Evolutionary conservation across 2,329 filamentous ascomycete genomes (phyloP).

Genomic region (Dothistroma septosporum): DNA sequence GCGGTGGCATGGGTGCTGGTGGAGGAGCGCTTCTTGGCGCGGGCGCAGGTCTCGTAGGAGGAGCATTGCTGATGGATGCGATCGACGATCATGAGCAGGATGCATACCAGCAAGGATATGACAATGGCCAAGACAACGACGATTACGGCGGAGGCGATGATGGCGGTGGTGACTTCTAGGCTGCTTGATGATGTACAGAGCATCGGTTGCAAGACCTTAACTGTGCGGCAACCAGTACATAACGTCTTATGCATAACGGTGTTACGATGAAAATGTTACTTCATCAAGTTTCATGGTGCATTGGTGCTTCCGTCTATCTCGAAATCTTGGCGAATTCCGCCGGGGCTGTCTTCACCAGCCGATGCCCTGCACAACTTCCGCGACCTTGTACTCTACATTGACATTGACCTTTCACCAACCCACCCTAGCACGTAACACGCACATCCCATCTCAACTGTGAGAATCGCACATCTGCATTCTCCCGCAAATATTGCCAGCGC

Average conservation of each 20-base stretch:
- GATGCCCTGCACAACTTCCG: not conserved
- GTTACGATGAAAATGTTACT: not conserved
- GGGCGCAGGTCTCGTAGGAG: slow-evolving; percentile 77
- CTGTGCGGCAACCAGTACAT: not conserved
- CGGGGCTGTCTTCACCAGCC: not conserved
- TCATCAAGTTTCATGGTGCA: not conserved
- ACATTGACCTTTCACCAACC: not conserved
- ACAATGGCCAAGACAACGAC: slow-evolving; percentile 35
- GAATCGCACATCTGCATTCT: not conserved
- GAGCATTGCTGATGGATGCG: slow-evolving; percentile 63
- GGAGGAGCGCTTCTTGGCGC: slow-evolving; percentile 74
- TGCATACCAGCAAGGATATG: slow-evolving; percentile 49
- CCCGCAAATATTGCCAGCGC: not conserved
- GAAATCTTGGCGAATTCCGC: not conserved
- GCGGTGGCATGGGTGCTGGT: slow-evolving; percentile 59
- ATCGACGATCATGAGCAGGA: slow-evolving; percentile 54
- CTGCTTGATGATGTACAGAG: slow-evolving; percentile 7
- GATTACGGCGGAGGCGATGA: slow-evolving; percentile 33
- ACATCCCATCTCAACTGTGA: not conserved
- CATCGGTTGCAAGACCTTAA: not conserved
- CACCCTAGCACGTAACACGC: not conserved
- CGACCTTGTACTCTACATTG: not conserved
- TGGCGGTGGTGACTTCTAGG: slow-evolving; percentile 31
- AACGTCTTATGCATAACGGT: not conserved
- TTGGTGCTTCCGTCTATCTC: not conserved